A percentile compares a stretch with the other conserved stretches of the same genome.
These are phyloP conservation scores for Colletotrichum eleusines DNA, from an alignment of 2,329 filamentous ascomycete genomes.

Conservation along the genomic window DNA sequence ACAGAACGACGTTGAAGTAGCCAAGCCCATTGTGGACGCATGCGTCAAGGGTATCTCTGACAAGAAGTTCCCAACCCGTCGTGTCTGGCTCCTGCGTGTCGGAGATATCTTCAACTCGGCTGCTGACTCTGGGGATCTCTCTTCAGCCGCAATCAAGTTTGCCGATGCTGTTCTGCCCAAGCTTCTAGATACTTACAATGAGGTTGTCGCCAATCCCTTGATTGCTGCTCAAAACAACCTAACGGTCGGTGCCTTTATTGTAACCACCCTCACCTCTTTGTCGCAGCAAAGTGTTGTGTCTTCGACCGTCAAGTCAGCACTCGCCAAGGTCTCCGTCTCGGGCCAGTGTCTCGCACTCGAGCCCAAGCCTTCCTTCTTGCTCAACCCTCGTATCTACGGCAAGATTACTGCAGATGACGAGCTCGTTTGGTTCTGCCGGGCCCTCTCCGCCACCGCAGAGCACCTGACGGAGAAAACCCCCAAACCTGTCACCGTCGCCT, in stretches of 20 bases:
- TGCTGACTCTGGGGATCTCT: constrained; percentile 11
- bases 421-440: constrained; percentile 79
- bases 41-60: constrained; percentile 87
- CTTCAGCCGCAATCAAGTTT: constrained; percentile 60
- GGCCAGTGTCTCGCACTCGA: constrained; percentile 76
- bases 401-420: constrained; percentile 83
- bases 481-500: constrained; percentile 71
- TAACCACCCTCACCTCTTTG: constrained; percentile 71
- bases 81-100: constrained; percentile 82
- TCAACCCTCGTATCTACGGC: constrained; percentile 86
- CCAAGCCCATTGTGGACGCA: constrained; percentile 75
- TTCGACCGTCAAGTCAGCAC: constrained; percentile 56
- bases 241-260: constrained; percentile 82
- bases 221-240: constrained; percentile 85
- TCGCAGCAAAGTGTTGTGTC: constrained; percentile 67
- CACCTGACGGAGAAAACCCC: constrained; percentile 63
- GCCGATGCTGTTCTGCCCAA: constrained; percentile 65
- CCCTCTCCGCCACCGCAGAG: constrained; percentile 72
- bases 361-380: constrained; percentile 88
- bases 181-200: constrained; percentile 78
- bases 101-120: constrained; percentile 74
- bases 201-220: constrained; percentile 82
- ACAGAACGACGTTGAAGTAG: constrained; percentile 68
- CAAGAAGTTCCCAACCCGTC: constrained; percentile 83
- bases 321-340: constrained; percentile 71